Evolutionary conservation across 805 yeast species (phyloP), one percentile per base, ranked within the genome.

Genomic region (Zygoascus tannicola): DNA sequence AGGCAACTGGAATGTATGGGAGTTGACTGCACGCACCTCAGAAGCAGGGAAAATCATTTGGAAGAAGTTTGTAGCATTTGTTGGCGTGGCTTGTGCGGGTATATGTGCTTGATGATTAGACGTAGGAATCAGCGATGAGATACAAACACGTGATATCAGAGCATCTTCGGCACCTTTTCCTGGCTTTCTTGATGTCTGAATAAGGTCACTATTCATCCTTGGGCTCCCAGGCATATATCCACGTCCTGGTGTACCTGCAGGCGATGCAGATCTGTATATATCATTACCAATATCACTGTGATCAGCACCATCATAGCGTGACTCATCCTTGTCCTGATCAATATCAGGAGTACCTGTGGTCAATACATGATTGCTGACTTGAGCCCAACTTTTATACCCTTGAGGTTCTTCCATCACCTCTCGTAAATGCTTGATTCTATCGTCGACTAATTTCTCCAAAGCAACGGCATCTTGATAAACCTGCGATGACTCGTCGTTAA

Each of bases 401-500:
- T 46, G 40, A 19, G 44, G 39, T 18, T 32, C 43, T 22, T 23
- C 49, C 42, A 46, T 44, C 23, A 41, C 47, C 22, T 46, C 44
- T 39, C 50, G 42, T 41, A 44, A 46, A 35, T 55, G 55, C 10
- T 48, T 49, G 34, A 62, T 36, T 35, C 54, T 55, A 15, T 50
- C 36, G 38, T 54, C 49, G 50, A 81, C 78, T 47, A 69, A 70
- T 23, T 68, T 69, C 48, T 75, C 70, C 42, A 92, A 69, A 36
- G 73, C 71, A 32, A 60, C 63, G 0, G 97, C 81, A 63, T 86
- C 94, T 47, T 75, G 75, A 56, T 78, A 77, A 34, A 88, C 79
- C 43, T 76, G 69, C 43, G 92, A 76, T 1, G 74, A 76, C 42
- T 82, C 82, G 47, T 78, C 82, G 60, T 88, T 90, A 63, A 79